A percentile compares a stretch with the other conserved stretches of the same genome.
Conservation (phyloP, 768 basidiomycete species). For the Termitomyces eurrhizus region DNA sequence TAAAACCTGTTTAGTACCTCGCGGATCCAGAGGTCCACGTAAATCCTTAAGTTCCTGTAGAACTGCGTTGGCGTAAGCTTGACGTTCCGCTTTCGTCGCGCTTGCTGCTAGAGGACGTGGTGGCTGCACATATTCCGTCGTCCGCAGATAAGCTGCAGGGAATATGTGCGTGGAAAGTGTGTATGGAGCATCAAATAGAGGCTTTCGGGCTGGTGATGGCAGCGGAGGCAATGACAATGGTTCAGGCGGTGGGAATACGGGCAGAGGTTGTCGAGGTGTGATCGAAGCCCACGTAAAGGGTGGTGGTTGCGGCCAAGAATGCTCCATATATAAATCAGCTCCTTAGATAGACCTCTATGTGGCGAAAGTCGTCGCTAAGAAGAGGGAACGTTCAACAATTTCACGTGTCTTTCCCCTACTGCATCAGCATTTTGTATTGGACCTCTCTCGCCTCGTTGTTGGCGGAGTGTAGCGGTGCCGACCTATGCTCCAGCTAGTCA, state of each 20-base stretch:
- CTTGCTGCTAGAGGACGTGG: conserved; percentile 26
- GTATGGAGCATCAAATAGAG: conserved; percentile 32
- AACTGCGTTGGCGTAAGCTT: conserved; percentile 21
- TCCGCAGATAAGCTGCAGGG: conserved; percentile 49
- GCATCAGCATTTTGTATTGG: too few relatives aligned
- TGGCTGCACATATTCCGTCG: conserved; percentile 35
- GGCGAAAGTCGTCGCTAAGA: neutral
- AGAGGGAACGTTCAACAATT: neutral
- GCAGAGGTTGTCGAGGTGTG: conserved; percentile 24
- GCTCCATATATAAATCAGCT: neutral
- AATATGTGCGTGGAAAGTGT: conserved; percentile 50
- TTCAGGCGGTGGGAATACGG: conserved; percentile 36
- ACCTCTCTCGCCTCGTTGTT: too few relatives aligned
- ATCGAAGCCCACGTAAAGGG: conserved; percentile 25
- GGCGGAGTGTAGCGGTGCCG: too few relatives aligned
- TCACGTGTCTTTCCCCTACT: neutral
- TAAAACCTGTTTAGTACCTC: conserved; percentile 40
- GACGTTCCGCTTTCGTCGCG: conserved; percentile 35
- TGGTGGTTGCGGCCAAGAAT: conserved; percentile 20
- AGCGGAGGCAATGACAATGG: conserved; percentile 30
- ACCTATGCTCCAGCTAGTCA: too few relatives aligned
- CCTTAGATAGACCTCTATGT: neutral
- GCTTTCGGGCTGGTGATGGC: conserved; percentile 35
- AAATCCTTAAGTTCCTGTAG: conserved; percentile 23
- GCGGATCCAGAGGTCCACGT: conserved; percentile 28